These are phyloP conservation scores for Kwoniella europaea DNA, from an alignment of 768 basidiomycete genomes.

Conservation along the genomic window DNA sequence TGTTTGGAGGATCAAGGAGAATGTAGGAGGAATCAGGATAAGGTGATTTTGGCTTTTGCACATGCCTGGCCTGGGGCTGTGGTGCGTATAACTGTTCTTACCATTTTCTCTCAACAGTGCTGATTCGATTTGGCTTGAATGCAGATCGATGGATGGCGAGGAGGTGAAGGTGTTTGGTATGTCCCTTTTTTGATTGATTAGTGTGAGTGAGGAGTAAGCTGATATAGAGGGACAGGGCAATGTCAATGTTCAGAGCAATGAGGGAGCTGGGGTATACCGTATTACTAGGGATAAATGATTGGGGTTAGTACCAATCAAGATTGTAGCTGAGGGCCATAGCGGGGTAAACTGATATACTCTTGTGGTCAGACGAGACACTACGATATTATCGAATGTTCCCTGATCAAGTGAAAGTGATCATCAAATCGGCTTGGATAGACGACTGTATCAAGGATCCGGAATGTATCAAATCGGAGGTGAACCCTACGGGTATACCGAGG, in stretches of 20 bases:
- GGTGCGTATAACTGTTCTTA: not conserved
- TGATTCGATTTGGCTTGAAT: not conserved
- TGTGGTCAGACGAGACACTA: not conserved
- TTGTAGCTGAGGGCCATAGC: not conserved
- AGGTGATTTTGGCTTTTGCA: constrained; percentile 8
- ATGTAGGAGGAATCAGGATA: constrained; percentile 7
- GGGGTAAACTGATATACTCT: not conserved
- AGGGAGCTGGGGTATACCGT: constrained; percentile 9
- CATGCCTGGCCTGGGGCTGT: constrained; percentile 1
- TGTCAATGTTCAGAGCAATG: constrained; percentile 12
- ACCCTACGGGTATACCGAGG: constrained; percentile 12
- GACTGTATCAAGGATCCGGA: constrained; percentile 9
- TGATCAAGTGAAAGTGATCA: constrained; percentile 15
- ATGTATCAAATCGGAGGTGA: constrained; percentile 3
- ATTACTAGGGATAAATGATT: constrained; percentile 8
- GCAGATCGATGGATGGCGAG: constrained; percentile 12
- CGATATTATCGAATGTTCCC: constrained; percentile 9
- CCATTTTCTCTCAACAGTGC: not conserved
- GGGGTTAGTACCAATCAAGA: not conserved
- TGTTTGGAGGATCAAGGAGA: not conserved
- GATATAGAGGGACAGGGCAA: not conserved
- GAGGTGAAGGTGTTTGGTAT: constrained; percentile 11
- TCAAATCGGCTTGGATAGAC: constrained; percentile 12
- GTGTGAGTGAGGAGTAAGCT: too few species aligned
- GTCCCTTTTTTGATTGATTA: not conserved